phyloP scores from a whole-genome alignment of 2,329 filamentous ascomycete species.

The Diaporthe sp. region DNA sequence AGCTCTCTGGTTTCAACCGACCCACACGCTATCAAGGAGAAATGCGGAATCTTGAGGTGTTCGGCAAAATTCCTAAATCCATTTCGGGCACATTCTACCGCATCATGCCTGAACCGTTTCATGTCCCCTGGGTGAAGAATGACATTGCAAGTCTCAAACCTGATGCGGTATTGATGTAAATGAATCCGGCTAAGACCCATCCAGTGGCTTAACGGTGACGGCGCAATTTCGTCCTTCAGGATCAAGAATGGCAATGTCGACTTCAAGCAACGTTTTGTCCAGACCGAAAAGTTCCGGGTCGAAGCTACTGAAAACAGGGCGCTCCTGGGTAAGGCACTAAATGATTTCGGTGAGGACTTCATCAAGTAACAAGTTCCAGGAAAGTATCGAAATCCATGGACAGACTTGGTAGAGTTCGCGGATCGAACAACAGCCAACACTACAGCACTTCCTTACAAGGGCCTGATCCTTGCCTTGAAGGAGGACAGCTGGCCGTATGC shows the following conservation, averaged over 20 bases:
- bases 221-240: constrained; percentile 5
- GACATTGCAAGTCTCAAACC: not conserved
- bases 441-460: constrained; percentile 2
- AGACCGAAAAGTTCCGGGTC: not conserved
- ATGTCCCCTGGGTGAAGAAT: constrained; percentile 6
- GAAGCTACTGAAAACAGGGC: not conserved
- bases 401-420: constrained; percentile 3
- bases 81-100: not conserved
- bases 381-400: constrained; percentile 6
- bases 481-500: constrained; percentile 5
- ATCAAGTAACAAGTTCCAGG: not conserved
- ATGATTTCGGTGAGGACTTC: not conserved
- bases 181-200: not conserved
- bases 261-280: constrained; percentile 6
- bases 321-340: not conserved
- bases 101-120: not conserved
- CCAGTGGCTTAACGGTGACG: not conserved
- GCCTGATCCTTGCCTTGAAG: not conserved
- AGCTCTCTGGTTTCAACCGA: not conserved
- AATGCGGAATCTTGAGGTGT: not conserved
- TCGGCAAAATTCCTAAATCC: not conserved
- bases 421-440: not conserved
- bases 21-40: not conserved
- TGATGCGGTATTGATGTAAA: too few species aligned
- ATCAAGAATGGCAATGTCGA: constrained; percentile 4